Percentiles rank a stretch among this genome's conserved stretches.
These are phyloP conservation scores for Plasmodium berghei DNA, from an alignment of 169 alveolate genomes.

Conservation along the genomic window DNA sequence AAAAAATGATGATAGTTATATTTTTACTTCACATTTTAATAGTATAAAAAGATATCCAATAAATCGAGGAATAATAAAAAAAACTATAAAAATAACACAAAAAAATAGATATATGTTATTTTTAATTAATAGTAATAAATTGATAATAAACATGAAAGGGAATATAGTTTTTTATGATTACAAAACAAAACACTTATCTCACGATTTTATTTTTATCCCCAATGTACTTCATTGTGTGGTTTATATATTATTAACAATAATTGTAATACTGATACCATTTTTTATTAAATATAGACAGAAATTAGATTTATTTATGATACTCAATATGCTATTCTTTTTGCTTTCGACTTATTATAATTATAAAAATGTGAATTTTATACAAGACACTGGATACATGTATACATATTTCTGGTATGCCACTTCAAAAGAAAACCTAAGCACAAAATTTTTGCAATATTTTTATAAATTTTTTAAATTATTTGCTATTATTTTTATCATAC, in stretches of 20 bases:
- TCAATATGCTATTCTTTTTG: slow-evolving; percentile 51
- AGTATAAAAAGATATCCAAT: slow-evolving; percentile 66
- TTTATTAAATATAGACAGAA: slow-evolving; percentile 42
- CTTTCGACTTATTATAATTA: slow-evolving; percentile 64
- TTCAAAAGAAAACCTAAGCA: neutral
- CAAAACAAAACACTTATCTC: slow-evolving; percentile 60
- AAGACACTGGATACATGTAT: slow-evolving; percentile 59
- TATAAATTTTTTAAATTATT: no score
- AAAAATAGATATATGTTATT: slow-evolving; percentile 71
- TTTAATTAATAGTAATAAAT: slow-evolving; percentile 49
- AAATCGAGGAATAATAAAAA: slow-evolving; percentile 44
- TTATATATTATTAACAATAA: slow-evolving; percentile 10
- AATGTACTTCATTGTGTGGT: slow-evolving; percentile 34
- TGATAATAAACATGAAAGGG: slow-evolving; percentile 48
- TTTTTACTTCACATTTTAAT: slow-evolving; percentile 71
- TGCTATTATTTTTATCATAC: neutral
- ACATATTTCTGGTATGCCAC: slow-evolving; percentile 35
- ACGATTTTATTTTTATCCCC: slow-evolving; percentile 59
- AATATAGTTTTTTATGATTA: slow-evolving; percentile 69
- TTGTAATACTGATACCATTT: slow-evolving; percentile 16
- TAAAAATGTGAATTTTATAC: slow-evolving; percentile 57
- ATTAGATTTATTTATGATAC: slow-evolving; percentile 57
- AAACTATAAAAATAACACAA: slow-evolving; percentile 46
- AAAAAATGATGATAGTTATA: slow-evolving; percentile 54
- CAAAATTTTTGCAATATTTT: no score